Base-by-base conservation (phyloP, 768 basidiomycete species). In the Boletales sp. region DNA sequence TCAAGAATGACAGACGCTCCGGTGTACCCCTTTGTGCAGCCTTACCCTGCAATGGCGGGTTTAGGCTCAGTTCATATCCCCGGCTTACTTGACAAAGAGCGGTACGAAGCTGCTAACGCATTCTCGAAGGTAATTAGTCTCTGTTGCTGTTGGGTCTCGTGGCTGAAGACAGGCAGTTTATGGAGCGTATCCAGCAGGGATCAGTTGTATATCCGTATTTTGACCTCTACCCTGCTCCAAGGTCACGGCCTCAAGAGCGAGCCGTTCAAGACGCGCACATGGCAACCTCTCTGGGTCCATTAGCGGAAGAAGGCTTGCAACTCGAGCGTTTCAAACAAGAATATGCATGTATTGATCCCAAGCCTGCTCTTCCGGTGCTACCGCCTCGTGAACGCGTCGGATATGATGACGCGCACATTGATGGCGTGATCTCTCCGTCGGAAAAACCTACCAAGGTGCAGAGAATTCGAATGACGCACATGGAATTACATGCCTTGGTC, bases 331-430 rank as follows among this genome's bases (percentile, higher is more conserved):
- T 36, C 8, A 15, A 40, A 37, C 30, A 8, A 50, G 48, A 43
- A 32, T 45, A 69, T 44, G 63, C 69, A 5, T 30, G 57, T 48
- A 59, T 59, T 39, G 55, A 64, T 44, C 54, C 64, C 34, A 63
- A 60, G 38, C 55, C 56, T 47, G 17, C 54, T 31, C 18, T 27
- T 27, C 24, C 24, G 7, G 7, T 27, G 24, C 24, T 27, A 27
- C 24, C 38, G 27, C 24, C 15, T 8, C 13, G 7, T 14, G 13
- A 34, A 15, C 34, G 34, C 12, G 34, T 34, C 15, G 34, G 7
- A 34, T 13, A 8, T 13, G 34, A 34, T 14, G 34, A 12, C 24
- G 24, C 5, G 18, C 1, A 38, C 18, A 40, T 30, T 30, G 39
- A 9, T 11, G 13, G 36, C 24, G 41, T 40, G 27, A 24, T 37